Base-by-base conservation (phyloP, 495 filamentous ascomycete species). In the Penicillium cataractarum region DNA sequence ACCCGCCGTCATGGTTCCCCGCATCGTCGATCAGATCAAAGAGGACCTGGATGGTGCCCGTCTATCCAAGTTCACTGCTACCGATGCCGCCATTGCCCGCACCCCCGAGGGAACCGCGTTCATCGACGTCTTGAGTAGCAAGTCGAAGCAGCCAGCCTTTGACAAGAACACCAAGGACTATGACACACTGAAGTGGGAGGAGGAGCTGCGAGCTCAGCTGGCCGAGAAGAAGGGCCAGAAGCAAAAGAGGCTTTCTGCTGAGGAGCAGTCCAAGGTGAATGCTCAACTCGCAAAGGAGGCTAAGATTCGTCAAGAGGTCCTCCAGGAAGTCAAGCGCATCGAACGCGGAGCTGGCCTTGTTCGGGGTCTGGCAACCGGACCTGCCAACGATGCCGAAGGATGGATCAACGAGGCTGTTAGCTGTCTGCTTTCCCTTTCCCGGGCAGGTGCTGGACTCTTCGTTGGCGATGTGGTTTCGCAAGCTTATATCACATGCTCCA, bases 181-280 rank as follows among this genome's bases (percentile, higher is more conserved):
- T 63, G 90, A 98, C 67, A 97, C 91, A 1, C 70, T 97, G 53
- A 97, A 97, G 76, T 99, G 95, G 95, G 95, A 99, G 74, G 88
- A 91, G 68, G 95, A 98, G 59, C 83, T 98, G n/a, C 79, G 93
- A 51, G 84, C 86, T 35, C 92, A 98, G 68, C 78, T 99, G 42
- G 93, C 92, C 24, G 81, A 91, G 65, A 99, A 97, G 81, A 95
- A 92, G 77, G 96, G 96, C 3, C 85, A 90, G 40, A 87, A 92
- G 65, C 86, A 91, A 54, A 93, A 90, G 79, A 98, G 97, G 76
- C 86, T 98, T 33, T 94, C 90, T 0, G 76, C 89, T 0, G 93
- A 97, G 37, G 94, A 99, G 67, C 89, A 89, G 63, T 82, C 87
- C 35, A 97, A 93, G 71, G 92, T 98, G 60, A 93, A 96, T 33